Evolutionary conservation across 306 rosid species (phyloP), one percentile per base, ranked within the genome.

Genomic region (Hippophae gyantsensis): DNA sequence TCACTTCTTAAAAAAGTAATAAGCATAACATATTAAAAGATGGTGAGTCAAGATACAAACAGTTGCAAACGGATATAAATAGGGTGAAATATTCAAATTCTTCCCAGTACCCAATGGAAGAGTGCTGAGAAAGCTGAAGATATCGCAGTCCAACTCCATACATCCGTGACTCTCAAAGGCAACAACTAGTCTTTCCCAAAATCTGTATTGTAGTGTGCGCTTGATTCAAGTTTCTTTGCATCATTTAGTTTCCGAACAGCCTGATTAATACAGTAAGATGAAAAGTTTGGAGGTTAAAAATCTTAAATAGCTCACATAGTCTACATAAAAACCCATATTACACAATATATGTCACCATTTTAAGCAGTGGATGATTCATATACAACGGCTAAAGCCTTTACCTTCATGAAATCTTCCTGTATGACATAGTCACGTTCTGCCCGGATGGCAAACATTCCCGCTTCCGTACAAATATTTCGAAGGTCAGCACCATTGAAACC

Each of bases 371-470:
- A 32, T 32, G 38, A 32, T 32, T 2, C 5, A 32, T 32, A 32
- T 32, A 32, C 13, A 47, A 47, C 50, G 3, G 50, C 50, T 47
- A 3, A 49, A 49, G n/a, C 7, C 44, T 66, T 18, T 66, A 77
- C 99, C 90, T 93, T 93, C 97, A 93, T 93, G 76, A 92, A 93
- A 74, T 93, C 99, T 75, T 86, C 97, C 42, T 93, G 99, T 61
- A 83, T 85, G 66, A 93, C 99, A 57, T 88, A 93, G 71, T 87
- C 97, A 14, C 99, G 88, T 64, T 93, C 99, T 10, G 93, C 99
- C 18, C 99, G 93, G 64, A 93, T 93, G 5, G 99, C 99, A 7
- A 88, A 76, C 96, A 92, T 92, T 64, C 99, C 99, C 70, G 99
- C 99, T 75, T 93, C 99, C 0, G 99, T 86, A 79, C 99, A 93